Conservation (phyloP, 345 rosid genomes). For the Carallia brachiata region DNA sequence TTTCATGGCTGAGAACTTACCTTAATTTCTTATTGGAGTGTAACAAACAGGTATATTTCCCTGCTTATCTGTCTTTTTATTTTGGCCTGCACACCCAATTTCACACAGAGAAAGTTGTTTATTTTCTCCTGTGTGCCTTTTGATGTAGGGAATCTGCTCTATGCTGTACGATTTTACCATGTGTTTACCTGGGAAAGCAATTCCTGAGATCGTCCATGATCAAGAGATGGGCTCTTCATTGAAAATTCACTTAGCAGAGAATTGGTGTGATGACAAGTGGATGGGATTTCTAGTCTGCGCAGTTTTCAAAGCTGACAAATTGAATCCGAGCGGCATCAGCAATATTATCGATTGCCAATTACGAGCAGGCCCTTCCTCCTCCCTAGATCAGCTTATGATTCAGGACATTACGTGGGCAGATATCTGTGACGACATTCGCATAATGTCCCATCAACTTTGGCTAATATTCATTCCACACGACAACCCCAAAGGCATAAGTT, state of each 20-base stretch:
- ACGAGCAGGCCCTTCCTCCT: not conserved
- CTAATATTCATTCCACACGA: not conserved
- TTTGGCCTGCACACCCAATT: not conserved
- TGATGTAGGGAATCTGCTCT: not conserved
- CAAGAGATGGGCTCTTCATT: not conserved
- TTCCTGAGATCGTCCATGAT: not conserved
- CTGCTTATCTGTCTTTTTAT: not conserved
- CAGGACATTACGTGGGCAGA: not conserved
- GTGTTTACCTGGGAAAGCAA: not conserved
- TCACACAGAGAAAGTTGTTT: not conserved
- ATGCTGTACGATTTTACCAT: not conserved
- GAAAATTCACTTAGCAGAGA: not conserved
- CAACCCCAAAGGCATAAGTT: not conserved
- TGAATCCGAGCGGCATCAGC: not conserved
- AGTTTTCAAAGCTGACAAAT: not conserved
- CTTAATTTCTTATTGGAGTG: not conserved
- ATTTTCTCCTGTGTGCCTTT: too few species aligned
- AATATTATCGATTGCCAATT: not conserved
- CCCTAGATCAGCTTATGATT: not conserved
- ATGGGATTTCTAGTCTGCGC: not conserved
- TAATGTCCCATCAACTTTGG: not conserved
- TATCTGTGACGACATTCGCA: not conserved
- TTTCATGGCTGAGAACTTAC: not conserved
- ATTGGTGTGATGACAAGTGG: not conserved
- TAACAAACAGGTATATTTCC: not conserved